These are phyloP conservation scores for Musa itinerans DNA, from an alignment of 176 grass and related monocot species.

Conservation along the genomic window DNA sequence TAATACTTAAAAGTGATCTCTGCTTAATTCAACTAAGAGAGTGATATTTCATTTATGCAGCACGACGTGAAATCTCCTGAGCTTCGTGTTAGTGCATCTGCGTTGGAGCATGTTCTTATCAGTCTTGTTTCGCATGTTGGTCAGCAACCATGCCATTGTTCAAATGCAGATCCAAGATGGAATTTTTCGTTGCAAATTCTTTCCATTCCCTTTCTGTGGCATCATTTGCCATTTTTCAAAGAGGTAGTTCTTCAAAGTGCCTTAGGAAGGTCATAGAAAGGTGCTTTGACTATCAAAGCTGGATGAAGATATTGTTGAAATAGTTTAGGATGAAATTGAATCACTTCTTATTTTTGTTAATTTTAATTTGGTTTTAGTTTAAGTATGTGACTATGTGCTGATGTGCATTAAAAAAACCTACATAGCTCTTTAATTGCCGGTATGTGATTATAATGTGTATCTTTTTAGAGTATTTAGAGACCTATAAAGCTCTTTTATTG, in stretches of 20 bases:
- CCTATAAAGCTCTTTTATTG: too few relatives aligned
- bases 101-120: constrained; percentile 61
- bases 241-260: constrained; percentile 38
- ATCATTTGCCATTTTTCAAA: constrained; percentile 72
- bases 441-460: too few relatives aligned
- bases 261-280: background rate
- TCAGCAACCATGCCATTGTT: constrained; percentile 43
- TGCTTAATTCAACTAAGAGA: too few relatives aligned
- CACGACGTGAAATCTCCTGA: constrained; percentile 33
- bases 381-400: background rate
- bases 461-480: too few relatives aligned
- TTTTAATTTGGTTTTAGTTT: background rate
- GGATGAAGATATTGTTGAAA: background rate
- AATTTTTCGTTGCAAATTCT: constrained; percentile 81
- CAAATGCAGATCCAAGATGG: constrained; percentile 51
- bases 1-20: background rate
- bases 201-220: constrained; percentile 90
- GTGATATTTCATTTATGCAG: constrained; percentile 39
- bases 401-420: background rate
- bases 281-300: background rate
- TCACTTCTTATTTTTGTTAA: background rate
- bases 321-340: background rate
- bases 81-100: constrained; percentile 29
- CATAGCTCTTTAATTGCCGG: background rate
- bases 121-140: constrained; percentile 76